phyloP scores from a whole-genome alignment of 768 basidiomycete genomes.

The Nidularia sp. region DNA sequence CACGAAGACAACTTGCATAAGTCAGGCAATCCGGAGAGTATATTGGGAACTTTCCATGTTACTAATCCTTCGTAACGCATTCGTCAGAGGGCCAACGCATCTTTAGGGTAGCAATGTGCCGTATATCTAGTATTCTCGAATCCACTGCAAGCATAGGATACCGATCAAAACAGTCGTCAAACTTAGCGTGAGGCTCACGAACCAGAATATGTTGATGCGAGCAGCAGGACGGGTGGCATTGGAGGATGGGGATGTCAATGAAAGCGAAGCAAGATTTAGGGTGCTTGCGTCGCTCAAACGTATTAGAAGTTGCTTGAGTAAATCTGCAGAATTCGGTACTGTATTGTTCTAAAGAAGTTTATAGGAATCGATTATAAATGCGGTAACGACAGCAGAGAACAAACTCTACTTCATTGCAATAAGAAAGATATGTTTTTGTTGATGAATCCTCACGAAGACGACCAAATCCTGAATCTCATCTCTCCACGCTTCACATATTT shows the following conservation, averaged over 20 bases:
- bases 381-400: slow-evolving; percentile 23
- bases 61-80: slow-evolving; percentile 12
- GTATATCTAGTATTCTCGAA: background rate
- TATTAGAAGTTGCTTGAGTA: slow-evolving; percentile 11
- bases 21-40: slow-evolving; percentile 11
- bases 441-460: slow-evolving; percentile 21
- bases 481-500: slow-evolving; percentile 24
- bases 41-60: slow-evolving; percentile 12
- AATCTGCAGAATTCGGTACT: slow-evolving; percentile 7
- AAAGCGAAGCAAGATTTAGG: background rate
- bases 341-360: slow-evolving; percentile 15
- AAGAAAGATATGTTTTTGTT: background rate
- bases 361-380: slow-evolving; percentile 24
- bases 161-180: background rate
- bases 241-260: background rate
- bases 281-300: background rate
- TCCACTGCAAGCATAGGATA: background rate
- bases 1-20: slow-evolving; percentile 14
- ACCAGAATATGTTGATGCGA: slow-evolving; percentile 1
- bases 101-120: slow-evolving; percentile 2
- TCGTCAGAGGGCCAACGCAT: slow-evolving; percentile 10
- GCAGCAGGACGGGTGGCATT: background rate
- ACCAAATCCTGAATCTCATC: slow-evolving; percentile 24
- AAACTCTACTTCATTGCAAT: slow-evolving; percentile 18
- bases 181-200: background rate